A percentile compares a stretch with the other conserved stretches of the same genome.
These are phyloP conservation scores for Chlamydomonas schloesseri DNA, from an alignment of 139 green algal species.

Conservation along the genomic window DNA sequence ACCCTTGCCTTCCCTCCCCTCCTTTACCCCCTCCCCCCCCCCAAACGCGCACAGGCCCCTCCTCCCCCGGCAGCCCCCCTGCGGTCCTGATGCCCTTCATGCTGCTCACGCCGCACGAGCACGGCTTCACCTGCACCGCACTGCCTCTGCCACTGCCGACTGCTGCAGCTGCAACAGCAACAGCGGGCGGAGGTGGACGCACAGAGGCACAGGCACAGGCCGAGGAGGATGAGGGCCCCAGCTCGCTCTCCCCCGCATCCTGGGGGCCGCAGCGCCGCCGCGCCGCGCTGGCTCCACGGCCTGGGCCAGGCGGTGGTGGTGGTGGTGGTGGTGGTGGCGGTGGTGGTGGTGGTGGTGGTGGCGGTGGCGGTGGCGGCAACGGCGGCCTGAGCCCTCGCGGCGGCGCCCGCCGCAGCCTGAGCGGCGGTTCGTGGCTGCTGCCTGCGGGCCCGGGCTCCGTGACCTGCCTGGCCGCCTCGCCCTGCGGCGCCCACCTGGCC, in stretches of 20 bases:
- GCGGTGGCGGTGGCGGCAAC: neutral
- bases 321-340: neutral
- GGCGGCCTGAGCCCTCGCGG: neutral
- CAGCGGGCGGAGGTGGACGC: no score
- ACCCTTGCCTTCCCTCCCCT: no score
- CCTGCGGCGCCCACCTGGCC: conserved; percentile 15
- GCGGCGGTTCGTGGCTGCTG: no score
- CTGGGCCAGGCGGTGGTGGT: neutral
- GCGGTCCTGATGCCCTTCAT: neutral
- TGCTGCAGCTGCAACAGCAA: neutral
- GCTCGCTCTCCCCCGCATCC: no score
- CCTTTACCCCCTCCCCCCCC: no score
- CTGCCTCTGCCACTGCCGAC: no score
- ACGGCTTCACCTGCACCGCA: neutral
- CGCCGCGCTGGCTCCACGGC: no score
- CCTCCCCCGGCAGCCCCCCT: no score
- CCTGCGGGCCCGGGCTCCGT: neutral
- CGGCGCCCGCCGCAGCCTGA: no score
- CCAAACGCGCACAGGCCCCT: neutral
- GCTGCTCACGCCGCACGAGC: conserved; percentile 14
- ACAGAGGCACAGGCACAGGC: no score
- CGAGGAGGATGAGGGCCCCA: neutral
- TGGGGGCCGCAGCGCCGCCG: no score
- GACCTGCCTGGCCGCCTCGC: neutral
- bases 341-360: neutral